Evolutionary conservation across 2,329 filamentous ascomycete genomes (phyloP), one percentile per base, ranked within the genome.

Genomic region (Scedosporium dehoogii): DNA sequence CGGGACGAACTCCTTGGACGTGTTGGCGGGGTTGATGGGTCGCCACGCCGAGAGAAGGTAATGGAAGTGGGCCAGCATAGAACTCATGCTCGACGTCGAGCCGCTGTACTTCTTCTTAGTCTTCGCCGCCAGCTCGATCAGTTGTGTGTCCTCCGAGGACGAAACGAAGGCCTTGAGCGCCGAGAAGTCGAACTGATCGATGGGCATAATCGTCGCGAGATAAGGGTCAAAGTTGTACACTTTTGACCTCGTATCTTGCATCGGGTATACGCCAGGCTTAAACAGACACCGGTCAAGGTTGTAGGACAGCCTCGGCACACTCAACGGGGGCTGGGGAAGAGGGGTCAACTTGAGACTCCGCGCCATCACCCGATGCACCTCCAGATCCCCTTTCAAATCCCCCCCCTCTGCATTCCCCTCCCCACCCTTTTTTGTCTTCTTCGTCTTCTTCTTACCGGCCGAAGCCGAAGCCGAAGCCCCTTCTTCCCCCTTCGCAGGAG

Each of bases 181-280:
- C 63, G 90, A 83, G 73, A 96, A 99, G 70, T 99, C 91, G 70
- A 99, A 99, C 70, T 99, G 91, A 2, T 84, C 79, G 16, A 94
- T 87, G 1, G 94, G 92, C 91, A 97, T 97, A 68, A 99, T 96
- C 60, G 86, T 86, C 64, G 92, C 85, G 21, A 99, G 81, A 70
- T 97, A 97, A 0, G 96, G 94, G 71, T 99, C 93, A 69, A 99
- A 99, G 72, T 99, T 99, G 81, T 86, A 99, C 6, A 97, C 91
- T 18, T 86, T 83, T 46, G 93, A 92, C 63, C 91, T 85, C 25
- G 88, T 86, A 72, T 99, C 94, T 74, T 96, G 92, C 60, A 99
- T 82, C 59, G 91, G 87, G 72, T 97, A 96, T 44, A 97, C 90
- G 23, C 94, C 92, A 1, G 88, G 88, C 69, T 97, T 99, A 81